Percentiles rank a stretch among this genome's conserved stretches.
phyloP scores from a whole-genome alignment of 2,329 filamentous ascomycete genomes.

The Microdochium paspali region DNA sequence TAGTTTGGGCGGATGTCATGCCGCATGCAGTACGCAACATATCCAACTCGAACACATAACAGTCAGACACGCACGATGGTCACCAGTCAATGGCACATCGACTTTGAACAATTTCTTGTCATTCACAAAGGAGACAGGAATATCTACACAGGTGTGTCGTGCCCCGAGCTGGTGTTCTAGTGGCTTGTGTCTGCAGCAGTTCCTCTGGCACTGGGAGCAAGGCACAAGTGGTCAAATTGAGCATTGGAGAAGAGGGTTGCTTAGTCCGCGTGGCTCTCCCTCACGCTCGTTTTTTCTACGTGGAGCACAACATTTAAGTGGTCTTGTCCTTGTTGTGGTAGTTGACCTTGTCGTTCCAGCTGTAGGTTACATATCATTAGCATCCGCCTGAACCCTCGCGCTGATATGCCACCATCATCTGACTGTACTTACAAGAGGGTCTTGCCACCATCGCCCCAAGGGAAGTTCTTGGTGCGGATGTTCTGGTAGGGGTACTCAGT shows the following conservation, averaged over 20 bases:
- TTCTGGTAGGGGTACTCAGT: constrained; percentile 96
- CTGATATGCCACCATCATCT: not conserved
- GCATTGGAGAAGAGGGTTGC: no score
- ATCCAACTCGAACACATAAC: no score
- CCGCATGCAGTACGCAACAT: no score
- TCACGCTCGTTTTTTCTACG: no score
- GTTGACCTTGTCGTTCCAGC: constrained; percentile 95
- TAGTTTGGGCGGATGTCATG: no score
- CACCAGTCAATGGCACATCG: no score
- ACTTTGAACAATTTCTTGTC: not conserved
- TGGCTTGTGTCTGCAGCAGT: not conserved
- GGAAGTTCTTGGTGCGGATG: constrained; percentile 91
- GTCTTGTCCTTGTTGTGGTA: constrained; percentile 90
- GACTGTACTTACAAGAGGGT: constrained; percentile 52
- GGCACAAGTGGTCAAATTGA: not conserved
- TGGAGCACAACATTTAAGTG: constrained; percentile 26
- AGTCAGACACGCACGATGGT: no score
- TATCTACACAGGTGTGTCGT: not conserved
- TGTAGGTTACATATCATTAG: constrained; percentile 20
- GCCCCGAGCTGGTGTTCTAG: not conserved
- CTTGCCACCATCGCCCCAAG: constrained; percentile 94
- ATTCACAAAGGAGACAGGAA: not conserved
- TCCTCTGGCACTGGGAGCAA: not conserved
- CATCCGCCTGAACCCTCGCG: not conserved
- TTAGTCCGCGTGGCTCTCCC: no score